Percentiles rank a stretch among this genome's conserved stretches.
Evolutionary conservation across 805 yeast genomes (phyloP).

Genomic region (Kodamaea leandrae): DNA sequence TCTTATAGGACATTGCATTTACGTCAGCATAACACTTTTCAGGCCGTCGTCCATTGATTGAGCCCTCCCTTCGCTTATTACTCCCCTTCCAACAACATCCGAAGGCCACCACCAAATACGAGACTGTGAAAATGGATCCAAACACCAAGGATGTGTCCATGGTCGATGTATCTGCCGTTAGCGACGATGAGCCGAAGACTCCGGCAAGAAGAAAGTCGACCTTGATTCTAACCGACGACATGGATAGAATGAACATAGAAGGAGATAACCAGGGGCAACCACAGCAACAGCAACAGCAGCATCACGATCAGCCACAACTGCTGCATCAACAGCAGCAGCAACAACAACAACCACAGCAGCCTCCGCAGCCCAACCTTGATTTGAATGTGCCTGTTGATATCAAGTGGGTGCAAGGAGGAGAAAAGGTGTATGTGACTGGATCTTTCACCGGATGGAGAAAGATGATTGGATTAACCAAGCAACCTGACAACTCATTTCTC

Average conservation of each 20-base stretch:
- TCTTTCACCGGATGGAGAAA: conserved; percentile 98
- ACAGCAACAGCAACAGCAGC: conserved; percentile 5
- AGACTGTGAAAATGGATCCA: conserved; percentile 4
- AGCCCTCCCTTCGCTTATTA: neutral
- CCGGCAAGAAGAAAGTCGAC: conserved; percentile 65
- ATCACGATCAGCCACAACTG: conserved; percentile 3
- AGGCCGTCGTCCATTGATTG: neutral
- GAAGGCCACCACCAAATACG: neutral
- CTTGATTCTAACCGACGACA: conserved; percentile 65
- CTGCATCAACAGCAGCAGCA: conserved; percentile 6
- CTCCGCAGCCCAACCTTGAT: conserved; percentile 24
- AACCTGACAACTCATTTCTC: conserved; percentile 52
- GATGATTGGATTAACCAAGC: conserved; percentile 81
- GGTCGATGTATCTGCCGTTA: conserved; percentile 42
- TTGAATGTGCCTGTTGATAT: conserved; percentile 58
- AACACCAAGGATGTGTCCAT: conserved; percentile 36
- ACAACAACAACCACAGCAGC: conserved; percentile 9
- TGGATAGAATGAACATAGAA: conserved; percentile 48
- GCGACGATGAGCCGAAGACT: conserved; percentile 11
- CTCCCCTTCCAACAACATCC: neutral
- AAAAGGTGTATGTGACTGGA: conserved; percentile 92
- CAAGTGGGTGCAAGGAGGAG: conserved; percentile 96
- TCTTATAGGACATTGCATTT: too few species aligned
- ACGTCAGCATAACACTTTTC: neutral
- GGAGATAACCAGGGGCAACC: conserved; percentile 22